Conservation (phyloP, 176 grass and related monocot genomes). For the Saccharum spontaneum region DNA sequence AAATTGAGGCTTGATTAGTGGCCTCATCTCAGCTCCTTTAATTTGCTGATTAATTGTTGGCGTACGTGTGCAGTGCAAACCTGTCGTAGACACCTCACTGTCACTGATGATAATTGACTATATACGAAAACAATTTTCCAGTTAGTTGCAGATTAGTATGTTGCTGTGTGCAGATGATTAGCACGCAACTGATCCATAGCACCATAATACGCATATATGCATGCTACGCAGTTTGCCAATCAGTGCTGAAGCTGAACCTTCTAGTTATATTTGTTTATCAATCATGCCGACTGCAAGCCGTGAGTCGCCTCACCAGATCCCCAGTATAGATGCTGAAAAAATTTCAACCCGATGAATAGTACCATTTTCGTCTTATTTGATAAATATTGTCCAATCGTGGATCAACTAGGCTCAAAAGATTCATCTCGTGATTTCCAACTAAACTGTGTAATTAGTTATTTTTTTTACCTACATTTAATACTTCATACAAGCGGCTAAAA, state of each 20-base stretch:
- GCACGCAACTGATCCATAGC: background rate
- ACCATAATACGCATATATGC: no score
- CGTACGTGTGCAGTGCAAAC: background rate
- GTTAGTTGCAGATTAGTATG: no score
- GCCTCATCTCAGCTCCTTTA: background rate
- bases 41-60: background rate
- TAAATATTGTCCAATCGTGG: no score
- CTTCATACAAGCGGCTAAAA: no score
- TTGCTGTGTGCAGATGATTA: background rate
- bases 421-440: no score
- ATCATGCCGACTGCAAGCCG: background rate
- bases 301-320: background rate
- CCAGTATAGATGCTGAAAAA: no score
- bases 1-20: constrained; percentile 19
- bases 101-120: background rate
- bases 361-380: no score
- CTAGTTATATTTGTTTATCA: background rate
- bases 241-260: background rate
- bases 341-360: no score
- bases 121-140: background rate
- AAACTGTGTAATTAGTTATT: no score
- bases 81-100: background rate
- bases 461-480: no score
- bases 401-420: no score
- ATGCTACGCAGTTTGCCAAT: background rate